Conservation (phyloP, 2,329 filamentous ascomycete species). For the Clarireedia homoeocarpa region DNA sequence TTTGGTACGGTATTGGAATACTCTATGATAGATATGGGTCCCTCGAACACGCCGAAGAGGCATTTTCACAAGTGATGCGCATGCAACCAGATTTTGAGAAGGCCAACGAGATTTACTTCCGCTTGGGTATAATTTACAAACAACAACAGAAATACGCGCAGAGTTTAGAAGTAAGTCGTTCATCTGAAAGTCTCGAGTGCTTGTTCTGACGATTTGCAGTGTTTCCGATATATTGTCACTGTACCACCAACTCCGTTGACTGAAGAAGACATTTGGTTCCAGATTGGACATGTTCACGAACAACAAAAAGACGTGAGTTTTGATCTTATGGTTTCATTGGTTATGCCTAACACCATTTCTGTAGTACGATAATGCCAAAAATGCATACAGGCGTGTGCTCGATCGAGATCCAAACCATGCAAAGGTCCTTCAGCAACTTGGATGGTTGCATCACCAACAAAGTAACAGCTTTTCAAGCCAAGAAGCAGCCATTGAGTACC, state of each 20-base stretch:
- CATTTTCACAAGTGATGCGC: slow-evolving; percentile 97
- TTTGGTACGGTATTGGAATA: slow-evolving; percentile 99
- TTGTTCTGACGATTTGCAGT: slow-evolving; percentile 44
- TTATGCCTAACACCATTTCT: slow-evolving; percentile 25
- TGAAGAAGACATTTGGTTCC: slow-evolving; percentile 99
- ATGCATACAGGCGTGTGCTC: slow-evolving; percentile 84
- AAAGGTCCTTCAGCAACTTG: slow-evolving; percentile 95
- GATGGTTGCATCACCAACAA: slow-evolving; percentile 96
- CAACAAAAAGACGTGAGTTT: slow-evolving; percentile 91
- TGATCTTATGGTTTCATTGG: background rate
- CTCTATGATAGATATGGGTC: slow-evolving; percentile 95
- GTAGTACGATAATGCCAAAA: slow-evolving; percentile 87
- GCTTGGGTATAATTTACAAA: slow-evolving; percentile 98
- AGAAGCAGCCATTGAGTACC: slow-evolving; percentile 91
- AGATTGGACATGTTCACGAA: slow-evolving; percentile 97
- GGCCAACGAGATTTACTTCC: slow-evolving; percentile 98
- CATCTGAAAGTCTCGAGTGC: background rate
- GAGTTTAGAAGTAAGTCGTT: slow-evolving; percentile 70
- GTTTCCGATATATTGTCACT: slow-evolving; percentile 95
- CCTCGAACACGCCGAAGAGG: slow-evolving; percentile 93
- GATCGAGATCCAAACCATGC: slow-evolving; percentile 94
- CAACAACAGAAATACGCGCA: slow-evolving; percentile 90
- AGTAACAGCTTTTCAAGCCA: slow-evolving; percentile 87
- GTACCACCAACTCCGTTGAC: slow-evolving; percentile 88
- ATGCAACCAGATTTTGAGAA: slow-evolving; percentile 98